These are phyloP conservation scores for Mortierella sp. DNA, from an alignment of 371 early-diverging fungal genomes.

Conservation along the genomic window DNA sequence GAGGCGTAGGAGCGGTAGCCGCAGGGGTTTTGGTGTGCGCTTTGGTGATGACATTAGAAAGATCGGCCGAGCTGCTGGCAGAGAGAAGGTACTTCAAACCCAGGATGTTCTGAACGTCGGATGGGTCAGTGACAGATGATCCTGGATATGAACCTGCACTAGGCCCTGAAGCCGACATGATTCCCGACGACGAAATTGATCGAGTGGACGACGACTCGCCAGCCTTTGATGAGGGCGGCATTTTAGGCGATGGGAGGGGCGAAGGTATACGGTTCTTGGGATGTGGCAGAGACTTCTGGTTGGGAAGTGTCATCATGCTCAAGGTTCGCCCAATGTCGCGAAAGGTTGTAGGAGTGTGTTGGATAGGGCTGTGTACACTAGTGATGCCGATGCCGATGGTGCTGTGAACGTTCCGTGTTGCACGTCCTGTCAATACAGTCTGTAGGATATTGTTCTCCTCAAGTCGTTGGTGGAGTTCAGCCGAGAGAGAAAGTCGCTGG, in stretches of 20 bases:
- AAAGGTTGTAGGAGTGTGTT: conserved; percentile 15
- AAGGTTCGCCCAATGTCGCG: conserved; percentile 41
- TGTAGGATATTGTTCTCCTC: conserved; percentile 50
- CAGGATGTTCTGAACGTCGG: conserved; percentile 22
- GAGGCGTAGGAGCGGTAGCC: not conserved
- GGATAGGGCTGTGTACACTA: conserved; percentile 4
- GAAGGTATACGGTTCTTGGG: conserved; percentile 13
- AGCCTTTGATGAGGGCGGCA: not conserved
- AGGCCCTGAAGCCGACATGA: conserved; percentile 9
- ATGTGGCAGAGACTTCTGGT: conserved; percentile 16
- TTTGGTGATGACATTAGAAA: conserved; percentile 52
- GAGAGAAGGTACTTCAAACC: conserved; percentile 48
- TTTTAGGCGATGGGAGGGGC: not conserved
- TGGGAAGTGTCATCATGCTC: conserved; percentile 43
- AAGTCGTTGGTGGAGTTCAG: conserved; percentile 43
- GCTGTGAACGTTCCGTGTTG: conserved; percentile 10
- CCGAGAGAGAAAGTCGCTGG: conserved; percentile 42
- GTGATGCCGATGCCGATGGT: conserved; percentile 30
- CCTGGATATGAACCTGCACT: not conserved
- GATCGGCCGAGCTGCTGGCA: conserved; percentile 47
- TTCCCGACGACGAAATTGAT: conserved; percentile 24
- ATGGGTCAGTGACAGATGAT: conserved; percentile 1
- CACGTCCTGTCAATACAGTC: conserved; percentile 24
- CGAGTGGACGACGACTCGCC: conserved; percentile 16
- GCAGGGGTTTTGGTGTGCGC: conserved; percentile 31